These are phyloP conservation scores for Coelastrella sp. DNA, from an alignment of 139 green algal species.

Conservation along the genomic window DNA sequence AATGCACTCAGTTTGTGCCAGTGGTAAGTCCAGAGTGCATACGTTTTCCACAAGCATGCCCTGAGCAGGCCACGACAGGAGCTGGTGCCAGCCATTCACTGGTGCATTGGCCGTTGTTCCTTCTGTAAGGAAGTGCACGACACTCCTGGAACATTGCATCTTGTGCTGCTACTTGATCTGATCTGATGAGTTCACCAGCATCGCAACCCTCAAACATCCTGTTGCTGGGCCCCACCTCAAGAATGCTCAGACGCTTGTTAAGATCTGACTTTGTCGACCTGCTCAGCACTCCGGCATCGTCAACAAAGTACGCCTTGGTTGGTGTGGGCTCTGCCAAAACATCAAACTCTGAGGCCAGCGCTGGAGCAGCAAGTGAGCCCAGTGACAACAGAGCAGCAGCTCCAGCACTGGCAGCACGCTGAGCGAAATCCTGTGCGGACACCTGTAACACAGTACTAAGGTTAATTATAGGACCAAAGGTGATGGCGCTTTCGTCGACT, in stretches of 20 bases:
- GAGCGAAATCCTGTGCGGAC: slow-evolving; percentile 24
- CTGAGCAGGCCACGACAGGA: too few species aligned
- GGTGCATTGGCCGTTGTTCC: too few species aligned
- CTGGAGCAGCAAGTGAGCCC: slow-evolving; percentile 38
- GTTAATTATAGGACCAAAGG: too few species aligned
- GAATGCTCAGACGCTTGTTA: slow-evolving; percentile 77
- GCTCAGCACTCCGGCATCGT: slow-evolving; percentile 91
- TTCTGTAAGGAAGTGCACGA: too few species aligned
- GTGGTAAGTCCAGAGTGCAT: too few species aligned
- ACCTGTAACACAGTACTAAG: not conserved
- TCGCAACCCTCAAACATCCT: not conserved
- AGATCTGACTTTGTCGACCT: slow-evolving; percentile 78
- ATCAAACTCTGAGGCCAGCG: slow-evolving; percentile 84
- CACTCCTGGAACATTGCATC: not conserved
- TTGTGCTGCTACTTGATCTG: too few species aligned
- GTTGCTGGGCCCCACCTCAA: slow-evolving; percentile 75
- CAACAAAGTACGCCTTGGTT: slow-evolving; percentile 85
- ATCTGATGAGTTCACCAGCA: not conserved
- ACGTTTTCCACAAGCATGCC: too few species aligned
- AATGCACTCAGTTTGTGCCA: too few species aligned
- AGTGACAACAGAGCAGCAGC: slow-evolving; percentile 52
- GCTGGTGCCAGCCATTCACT: too few species aligned
- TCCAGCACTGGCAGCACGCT: slow-evolving; percentile 47
- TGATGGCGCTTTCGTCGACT: too few species aligned
- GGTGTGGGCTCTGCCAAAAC: slow-evolving; percentile 81